Evolutionary conservation across 1,139 yeast genomes (phyloP).

Genomic region (Blastobotrys buckinghamii): DNA sequence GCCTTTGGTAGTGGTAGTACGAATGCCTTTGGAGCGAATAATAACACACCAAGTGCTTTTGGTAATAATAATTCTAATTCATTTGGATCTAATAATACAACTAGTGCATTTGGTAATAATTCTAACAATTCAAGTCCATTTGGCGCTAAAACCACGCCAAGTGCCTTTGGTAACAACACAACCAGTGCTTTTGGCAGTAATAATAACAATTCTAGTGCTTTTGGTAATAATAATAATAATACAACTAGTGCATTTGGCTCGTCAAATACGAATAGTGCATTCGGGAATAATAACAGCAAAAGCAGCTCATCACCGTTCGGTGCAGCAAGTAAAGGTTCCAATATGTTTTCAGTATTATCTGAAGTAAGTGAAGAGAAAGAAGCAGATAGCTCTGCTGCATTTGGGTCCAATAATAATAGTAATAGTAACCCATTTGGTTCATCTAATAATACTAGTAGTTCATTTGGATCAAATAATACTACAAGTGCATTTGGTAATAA

Average conservation of each 20-base stretch:
- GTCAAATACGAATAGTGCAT: not conserved
- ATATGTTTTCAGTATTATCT: slow-evolving; percentile 2
- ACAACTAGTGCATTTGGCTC: slow-evolving; percentile 11
- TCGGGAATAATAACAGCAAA: slow-evolving; percentile 5
- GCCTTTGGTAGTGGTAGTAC: not conserved
- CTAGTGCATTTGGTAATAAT: slow-evolving; percentile 7
- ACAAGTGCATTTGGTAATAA: not conserved
- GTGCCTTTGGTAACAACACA: slow-evolving; percentile 1
- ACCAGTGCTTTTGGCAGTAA: slow-evolving; percentile 16
- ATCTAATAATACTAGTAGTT: not conserved
- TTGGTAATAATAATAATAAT: too few relatives aligned
- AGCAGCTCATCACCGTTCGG: slow-evolving; percentile 2
- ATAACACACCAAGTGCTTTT: slow-evolving; percentile 6
- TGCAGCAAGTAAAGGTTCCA: not conserved
- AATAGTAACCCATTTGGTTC: not conserved
- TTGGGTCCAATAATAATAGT: slow-evolving; percentile 8
- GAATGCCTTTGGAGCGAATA: slow-evolving; percentile 10
- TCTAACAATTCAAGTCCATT: slow-evolving; percentile 3
- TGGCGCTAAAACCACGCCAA: too few relatives aligned
- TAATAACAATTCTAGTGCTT: too few relatives aligned
- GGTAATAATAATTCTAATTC: slow-evolving; percentile 4
- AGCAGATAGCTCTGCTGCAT: not conserved
- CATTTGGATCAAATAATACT: not conserved
- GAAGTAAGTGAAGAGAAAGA: not conserved
- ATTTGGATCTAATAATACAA: slow-evolving; percentile 1